Base-by-base conservation (phyloP, 106 monocot species). In the Agapanthus africanus region DNA sequence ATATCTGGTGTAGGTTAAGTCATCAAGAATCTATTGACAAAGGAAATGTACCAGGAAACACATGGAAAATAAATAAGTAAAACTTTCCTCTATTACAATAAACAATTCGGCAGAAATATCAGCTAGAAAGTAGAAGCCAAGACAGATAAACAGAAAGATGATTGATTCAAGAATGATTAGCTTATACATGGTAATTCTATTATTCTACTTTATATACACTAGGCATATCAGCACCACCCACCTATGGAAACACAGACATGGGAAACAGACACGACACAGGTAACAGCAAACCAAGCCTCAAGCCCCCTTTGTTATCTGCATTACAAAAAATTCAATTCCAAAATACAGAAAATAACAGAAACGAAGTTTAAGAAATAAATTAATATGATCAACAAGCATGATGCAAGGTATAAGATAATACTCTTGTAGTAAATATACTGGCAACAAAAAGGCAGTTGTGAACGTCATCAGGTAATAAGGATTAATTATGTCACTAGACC, bases 1-100 rank as follows among this genome's bases (percentile, higher is more conserved):
- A 60, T 92, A 97, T 76, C 97, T 92, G 22, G 19, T 49, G 59
- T 33, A 44, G 61, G 72, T 82, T 74, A 87, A 76, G 73, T 68
- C 54, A 66, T 27, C n/a, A 42, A 39, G 16, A 1, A 38, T 21
- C 21, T 11, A 37, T 36, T n/a, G 15, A 27, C 40, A 39, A 22
- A 41, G 31, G 65, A 11, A 63, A 35, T 63, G 21, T 52, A 47
- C 21, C 44, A 19, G 33, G 11, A 47, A 28, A 2, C 46, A 67
- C 44, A 46, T 46, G 46, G 21, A 50, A 50, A 50, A 50, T 44
- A 44, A 13, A 44, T 4, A 21, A 21, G 22, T 50, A 2, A 50
- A 50, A 50, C 4, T n/a, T 44, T 44, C 50, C 50, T 19, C 10
- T 4, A 21, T 19, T 50, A 50, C 1, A 50, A 21, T 50, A 50